phyloP scores from a whole-genome alignment of 2,329 filamentous ascomycete species.

The Colletotrichum kahawae region DNA sequence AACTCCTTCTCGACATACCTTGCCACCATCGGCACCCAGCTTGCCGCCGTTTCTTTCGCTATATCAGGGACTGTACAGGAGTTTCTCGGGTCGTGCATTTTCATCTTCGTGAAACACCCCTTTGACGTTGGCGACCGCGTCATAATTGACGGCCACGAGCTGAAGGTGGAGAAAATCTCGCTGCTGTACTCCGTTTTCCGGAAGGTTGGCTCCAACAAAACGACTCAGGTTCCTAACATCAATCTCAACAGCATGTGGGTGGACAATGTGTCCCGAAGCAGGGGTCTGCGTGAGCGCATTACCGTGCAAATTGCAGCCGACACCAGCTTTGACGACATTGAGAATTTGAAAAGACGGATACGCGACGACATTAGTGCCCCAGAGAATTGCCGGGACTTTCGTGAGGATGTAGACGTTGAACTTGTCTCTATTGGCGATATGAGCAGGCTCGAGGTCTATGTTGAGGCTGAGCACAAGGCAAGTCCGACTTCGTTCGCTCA shows the following conservation, averaged over 20 bases:
- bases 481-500: neutral
- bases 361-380: slow-evolving; percentile 68
- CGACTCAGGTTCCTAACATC: slow-evolving; percentile 51
- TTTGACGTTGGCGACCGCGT: slow-evolving; percentile 73
- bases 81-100: slow-evolving; percentile 69
- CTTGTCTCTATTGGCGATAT: slow-evolving; percentile 33
- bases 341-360: slow-evolving; percentile 49
- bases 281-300: slow-evolving; percentile 67
- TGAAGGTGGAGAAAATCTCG: slow-evolving; percentile 26
- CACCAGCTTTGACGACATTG: slow-evolving; percentile 71
- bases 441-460: slow-evolving; percentile 57
- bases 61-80: slow-evolving; percentile 74
- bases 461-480: slow-evolving; percentile 48
- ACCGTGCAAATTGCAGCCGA: slow-evolving; percentile 71
- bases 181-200: slow-evolving; percentile 25
- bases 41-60: slow-evolving; percentile 69
- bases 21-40: slow-evolving; percentile 59
- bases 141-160: slow-evolving; percentile 56
- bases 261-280: slow-evolving; percentile 70
- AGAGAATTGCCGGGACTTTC: slow-evolving; percentile 66
- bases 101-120: slow-evolving; percentile 74
- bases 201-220: slow-evolving; percentile 15
- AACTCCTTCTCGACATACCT: slow-evolving; percentile 63
- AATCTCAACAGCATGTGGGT: slow-evolving; percentile 72
- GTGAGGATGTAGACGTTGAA: slow-evolving; percentile 70